Conservation (phyloP, 495 filamentous ascomycete genomes). For the Annulohypoxylon bovei region DNA sequence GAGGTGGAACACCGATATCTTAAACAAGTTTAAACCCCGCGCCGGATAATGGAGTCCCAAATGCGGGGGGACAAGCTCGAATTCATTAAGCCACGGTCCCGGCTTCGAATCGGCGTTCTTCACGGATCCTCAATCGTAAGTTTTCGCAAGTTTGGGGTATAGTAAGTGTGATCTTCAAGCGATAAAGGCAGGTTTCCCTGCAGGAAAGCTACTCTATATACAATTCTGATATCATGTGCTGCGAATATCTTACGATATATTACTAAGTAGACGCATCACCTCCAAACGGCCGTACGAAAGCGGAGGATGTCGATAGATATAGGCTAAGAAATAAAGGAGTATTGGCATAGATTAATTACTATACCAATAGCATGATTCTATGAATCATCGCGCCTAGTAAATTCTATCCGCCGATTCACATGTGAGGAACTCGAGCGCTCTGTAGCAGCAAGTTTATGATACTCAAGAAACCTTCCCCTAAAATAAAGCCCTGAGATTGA, state of each 20-base stretch:
- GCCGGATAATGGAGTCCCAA: constrained; percentile 23
- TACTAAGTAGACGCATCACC: background rate
- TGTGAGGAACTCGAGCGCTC: constrained; percentile 79
- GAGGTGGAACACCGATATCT: constrained; percentile 16
- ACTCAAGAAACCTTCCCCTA: constrained; percentile 94
- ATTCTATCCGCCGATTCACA: constrained; percentile 51
- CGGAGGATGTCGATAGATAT: background rate
- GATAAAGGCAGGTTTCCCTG: background rate
- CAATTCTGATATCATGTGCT: background rate
- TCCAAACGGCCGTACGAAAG: background rate
- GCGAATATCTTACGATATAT: background rate
- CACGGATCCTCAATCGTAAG: constrained; percentile 1
- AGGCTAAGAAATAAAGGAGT: background rate
- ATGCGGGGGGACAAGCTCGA: constrained; percentile 32
- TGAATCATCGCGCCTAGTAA: background rate
- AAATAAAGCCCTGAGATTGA: constrained; percentile 74
- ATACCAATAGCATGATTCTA: constrained; percentile 5
- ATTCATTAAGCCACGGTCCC: constrained; percentile 23
- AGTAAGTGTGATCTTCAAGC: background rate
- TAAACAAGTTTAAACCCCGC: constrained; percentile 26
- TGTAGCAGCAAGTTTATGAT: constrained; percentile 90
- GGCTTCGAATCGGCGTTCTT: constrained; percentile 27
- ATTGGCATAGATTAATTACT: background rate
- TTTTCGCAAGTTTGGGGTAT: background rate
- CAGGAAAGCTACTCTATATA: background rate